Conservation (phyloP, 2,329 filamentous ascomycete genomes). For the Balansia obtecta region DNA sequence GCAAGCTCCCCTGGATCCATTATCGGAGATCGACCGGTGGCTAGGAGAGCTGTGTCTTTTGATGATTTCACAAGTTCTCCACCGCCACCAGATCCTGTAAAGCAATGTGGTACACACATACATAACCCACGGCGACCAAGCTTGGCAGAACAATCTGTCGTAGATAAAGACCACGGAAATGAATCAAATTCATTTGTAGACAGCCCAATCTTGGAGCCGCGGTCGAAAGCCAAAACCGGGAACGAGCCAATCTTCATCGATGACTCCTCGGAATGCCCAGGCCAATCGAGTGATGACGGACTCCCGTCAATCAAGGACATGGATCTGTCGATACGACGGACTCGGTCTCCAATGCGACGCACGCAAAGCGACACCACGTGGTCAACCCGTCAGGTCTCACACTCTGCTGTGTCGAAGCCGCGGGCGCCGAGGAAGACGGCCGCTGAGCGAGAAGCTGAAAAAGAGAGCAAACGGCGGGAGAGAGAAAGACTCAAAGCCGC, state of each 20-base stretch:
- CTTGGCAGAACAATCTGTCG: neutral
- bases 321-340: constrained; percentile 16
- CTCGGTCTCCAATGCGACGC: constrained; percentile 15
- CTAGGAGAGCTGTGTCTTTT: constrained; percentile 7
- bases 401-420: constrained; percentile 30
- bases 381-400: constrained; percentile 10
- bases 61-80: constrained; percentile 10
- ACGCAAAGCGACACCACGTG: constrained; percentile 20
- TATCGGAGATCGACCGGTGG: neutral
- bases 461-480: constrained; percentile 41
- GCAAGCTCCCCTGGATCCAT: constrained; percentile 18
- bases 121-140: neutral
- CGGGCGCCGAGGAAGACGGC: constrained; percentile 26
- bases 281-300: constrained; percentile 32
- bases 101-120: neutral
- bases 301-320: constrained; percentile 35
- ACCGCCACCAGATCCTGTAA: neutral
- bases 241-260: constrained; percentile 23
- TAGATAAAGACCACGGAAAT: neutral
- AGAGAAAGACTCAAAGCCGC: constrained; percentile 48
- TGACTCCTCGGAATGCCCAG: constrained; percentile 18
- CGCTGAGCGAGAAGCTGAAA: constrained; percentile 26
- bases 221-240: neutral
- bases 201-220: neutral
- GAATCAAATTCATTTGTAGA: neutral